Evolutionary conservation across 2,329 filamentous ascomycete species (phyloP).

Genomic region (Cladophialophora carrionii): DNA sequence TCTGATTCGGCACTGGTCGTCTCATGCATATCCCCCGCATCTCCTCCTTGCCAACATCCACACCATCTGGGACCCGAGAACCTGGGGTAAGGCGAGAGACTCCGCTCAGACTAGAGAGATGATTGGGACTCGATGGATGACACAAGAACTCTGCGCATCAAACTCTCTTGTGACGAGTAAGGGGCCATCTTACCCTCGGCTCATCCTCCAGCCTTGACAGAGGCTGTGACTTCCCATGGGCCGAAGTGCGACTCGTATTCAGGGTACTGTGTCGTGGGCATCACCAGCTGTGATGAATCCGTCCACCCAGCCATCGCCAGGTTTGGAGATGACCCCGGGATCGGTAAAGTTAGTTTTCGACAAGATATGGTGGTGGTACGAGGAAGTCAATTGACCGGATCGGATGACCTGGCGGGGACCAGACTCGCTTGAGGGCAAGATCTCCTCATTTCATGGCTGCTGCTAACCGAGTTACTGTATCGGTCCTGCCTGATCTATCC

Average conservation of each 20-base stretch:
- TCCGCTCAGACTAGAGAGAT: not conserved
- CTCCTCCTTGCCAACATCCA: conserved; percentile 13
- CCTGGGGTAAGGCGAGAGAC: conserved; percentile 24
- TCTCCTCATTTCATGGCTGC: not conserved
- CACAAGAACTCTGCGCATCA: not conserved
- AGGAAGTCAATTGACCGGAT: not conserved
- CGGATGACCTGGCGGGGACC: not conserved
- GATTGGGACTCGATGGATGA: conserved; percentile 9
- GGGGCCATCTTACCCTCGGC: conserved; percentile 15
- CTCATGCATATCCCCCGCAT: conserved; percentile 23
- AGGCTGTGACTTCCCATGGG: conserved; percentile 12
- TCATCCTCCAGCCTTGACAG: conserved; percentile 10
- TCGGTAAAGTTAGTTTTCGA: not conserved
- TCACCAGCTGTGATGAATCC: not conserved
- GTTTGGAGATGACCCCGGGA: not conserved
- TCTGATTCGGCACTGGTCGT: conserved; percentile 16
- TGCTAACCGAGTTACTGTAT: not conserved
- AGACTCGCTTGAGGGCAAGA: not conserved
- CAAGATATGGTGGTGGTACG: not conserved
- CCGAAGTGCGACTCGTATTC: conserved; percentile 17
- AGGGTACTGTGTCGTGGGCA: not conserved
- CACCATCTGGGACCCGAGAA: conserved; percentile 20
- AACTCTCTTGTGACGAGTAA: not conserved
- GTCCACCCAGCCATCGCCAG: too few relatives aligned
- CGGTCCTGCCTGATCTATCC: not conserved